Conservation (phyloP, 2,329 filamentous ascomycete species). For the Sclerotinia nivalis region DNA sequence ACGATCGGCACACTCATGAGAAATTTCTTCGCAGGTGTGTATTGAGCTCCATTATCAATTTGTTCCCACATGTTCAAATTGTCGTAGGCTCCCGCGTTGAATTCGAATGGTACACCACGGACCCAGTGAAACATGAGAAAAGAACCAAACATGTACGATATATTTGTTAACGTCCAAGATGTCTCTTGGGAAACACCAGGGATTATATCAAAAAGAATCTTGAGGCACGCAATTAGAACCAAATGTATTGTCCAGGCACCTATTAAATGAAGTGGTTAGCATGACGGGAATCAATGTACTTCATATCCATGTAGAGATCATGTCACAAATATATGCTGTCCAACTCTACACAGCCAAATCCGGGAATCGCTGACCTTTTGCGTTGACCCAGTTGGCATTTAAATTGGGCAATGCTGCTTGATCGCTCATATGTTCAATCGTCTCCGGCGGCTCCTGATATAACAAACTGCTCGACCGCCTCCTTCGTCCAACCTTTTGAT, state of each 20-base stretch:
- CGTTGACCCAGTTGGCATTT: constrained; percentile 98
- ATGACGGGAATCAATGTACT: constrained; percentile 18
- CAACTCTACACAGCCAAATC: background rate
- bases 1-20: constrained; percentile 90
- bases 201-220: constrained; percentile 96
- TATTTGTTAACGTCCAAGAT: constrained; percentile 98
- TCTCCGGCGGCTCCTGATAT: constrained; percentile 95
- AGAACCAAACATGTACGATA: constrained; percentile 97
- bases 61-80: constrained; percentile 99
- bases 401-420: constrained; percentile 92
- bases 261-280: constrained; percentile 44
- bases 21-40: constrained; percentile 98
- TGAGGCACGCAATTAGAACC: constrained; percentile 85
- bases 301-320: background rate
- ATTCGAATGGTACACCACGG: constrained; percentile 95
- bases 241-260: constrained; percentile 98
- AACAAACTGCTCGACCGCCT: constrained; percentile 96
- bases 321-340: background rate
- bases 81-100: constrained; percentile 97
- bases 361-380: constrained; percentile 72
- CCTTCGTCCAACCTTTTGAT: constrained; percentile 71
- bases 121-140: constrained; percentile 99
- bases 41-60: constrained; percentile 98
- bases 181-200: constrained; percentile 96
- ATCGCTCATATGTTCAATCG: constrained; percentile 95